Evolutionary conservation across 192 early-diverging fungal species (phyloP).

Genomic region (Coemansia sp.): DNA sequence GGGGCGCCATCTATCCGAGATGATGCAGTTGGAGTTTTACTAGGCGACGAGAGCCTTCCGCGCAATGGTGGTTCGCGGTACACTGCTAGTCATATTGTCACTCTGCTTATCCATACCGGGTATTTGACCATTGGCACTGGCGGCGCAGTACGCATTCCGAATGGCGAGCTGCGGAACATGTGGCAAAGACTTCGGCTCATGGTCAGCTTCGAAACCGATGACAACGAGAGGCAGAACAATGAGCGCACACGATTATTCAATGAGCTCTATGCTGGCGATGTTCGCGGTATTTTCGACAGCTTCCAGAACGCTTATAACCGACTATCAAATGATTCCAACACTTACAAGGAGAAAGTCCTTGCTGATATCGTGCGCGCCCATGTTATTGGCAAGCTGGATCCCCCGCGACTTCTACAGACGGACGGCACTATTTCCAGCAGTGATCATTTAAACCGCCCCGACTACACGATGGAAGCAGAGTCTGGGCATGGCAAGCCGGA

Average conservation of each 20-base stretch:
- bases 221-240: neutral
- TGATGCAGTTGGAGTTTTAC: neutral
- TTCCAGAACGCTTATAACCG: neutral
- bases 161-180: neutral
- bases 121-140: neutral
- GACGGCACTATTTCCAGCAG: neutral
- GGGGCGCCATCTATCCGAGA: neutral
- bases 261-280: neutral
- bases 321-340: neutral
- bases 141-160: neutral
- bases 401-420: neutral
- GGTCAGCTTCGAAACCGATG: neutral
- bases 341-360: too few relatives aligned
- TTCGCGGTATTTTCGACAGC: neutral
- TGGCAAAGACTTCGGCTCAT: neutral
- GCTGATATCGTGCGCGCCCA: neutral
- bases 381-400: slow-evolving; percentile 8
- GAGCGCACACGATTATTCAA: neutral
- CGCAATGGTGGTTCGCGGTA: neutral
- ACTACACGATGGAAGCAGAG: neutral
- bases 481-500: neutral
- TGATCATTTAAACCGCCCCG: neutral
- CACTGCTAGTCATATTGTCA: neutral
- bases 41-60: neutral
- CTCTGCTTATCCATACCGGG: neutral